Evolutionary conservation across 768 basidiomycete genomes (phyloP).

Genomic region (Panellus pusillus): DNA sequence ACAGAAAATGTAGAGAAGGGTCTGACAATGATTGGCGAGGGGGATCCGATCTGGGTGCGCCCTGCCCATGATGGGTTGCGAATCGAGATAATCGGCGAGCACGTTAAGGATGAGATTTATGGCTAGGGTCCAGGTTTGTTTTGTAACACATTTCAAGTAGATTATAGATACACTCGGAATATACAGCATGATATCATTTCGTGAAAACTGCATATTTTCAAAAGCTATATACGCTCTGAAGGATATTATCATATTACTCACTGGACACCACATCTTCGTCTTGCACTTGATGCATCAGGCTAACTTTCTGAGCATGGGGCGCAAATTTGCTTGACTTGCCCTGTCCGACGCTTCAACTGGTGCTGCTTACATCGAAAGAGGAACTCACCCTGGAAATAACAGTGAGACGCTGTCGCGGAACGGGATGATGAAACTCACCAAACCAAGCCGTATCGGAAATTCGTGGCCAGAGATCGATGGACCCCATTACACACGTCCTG

Average conservation of each 20-base stretch:
- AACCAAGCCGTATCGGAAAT: slow-evolving; percentile 93
- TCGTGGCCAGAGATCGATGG: slow-evolving; percentile 83
- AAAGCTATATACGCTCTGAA: neutral
- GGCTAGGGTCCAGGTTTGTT: slow-evolving; percentile 16
- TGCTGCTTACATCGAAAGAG: neutral
- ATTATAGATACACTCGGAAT: neutral
- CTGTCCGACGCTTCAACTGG: slow-evolving; percentile 35
- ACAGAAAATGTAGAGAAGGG: slow-evolving; percentile 41
- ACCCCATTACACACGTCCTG: slow-evolving; percentile 91
- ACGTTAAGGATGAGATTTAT: slow-evolving; percentile 58
- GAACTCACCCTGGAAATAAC: slow-evolving; percentile 13
- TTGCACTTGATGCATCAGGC: slow-evolving; percentile 76
- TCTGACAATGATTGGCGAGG: slow-evolving; percentile 48
- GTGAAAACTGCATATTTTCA: slow-evolving; percentile 30
- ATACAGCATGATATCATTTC: slow-evolving; percentile 19
- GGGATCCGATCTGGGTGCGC: slow-evolving; percentile 56
- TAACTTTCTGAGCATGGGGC: slow-evolving; percentile 93
- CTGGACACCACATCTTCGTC: slow-evolving; percentile 91
- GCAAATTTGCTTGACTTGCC: slow-evolving; percentile 93
- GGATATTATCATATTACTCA: slow-evolving; percentile 38
- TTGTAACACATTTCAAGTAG: neutral
- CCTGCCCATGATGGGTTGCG: slow-evolving; percentile 78
- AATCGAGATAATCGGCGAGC: slow-evolving; percentile 44
- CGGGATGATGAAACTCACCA: slow-evolving; percentile 54
- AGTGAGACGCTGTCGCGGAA: neutral